Conservation (phyloP, 768 basidiomycete genomes). For the Suillus weaverae region DNA sequence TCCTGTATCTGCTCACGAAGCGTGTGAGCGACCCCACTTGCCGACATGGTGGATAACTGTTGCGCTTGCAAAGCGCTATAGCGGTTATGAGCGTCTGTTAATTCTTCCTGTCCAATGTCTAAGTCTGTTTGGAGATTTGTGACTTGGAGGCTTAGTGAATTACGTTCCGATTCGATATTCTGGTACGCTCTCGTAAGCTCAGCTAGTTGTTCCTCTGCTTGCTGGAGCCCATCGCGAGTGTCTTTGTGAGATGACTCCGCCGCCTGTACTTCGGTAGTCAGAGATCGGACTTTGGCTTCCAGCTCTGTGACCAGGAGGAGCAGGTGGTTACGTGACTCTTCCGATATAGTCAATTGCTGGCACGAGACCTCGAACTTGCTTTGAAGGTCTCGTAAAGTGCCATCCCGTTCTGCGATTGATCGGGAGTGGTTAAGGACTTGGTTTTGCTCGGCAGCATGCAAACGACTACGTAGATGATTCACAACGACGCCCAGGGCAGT, state of each 20-base stretch:
- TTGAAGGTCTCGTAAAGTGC: conserved; percentile 27
- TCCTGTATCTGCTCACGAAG: conserved; percentile 68
- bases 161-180: conserved; percentile 62
- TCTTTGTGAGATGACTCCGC: conserved; percentile 39
- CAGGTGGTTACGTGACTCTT: conserved; percentile 20
- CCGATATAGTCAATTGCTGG: conserved; percentile 37
- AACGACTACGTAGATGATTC: conserved; percentile 34
- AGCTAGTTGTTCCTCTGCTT: conserved; percentile 40
- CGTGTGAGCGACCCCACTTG: conserved; percentile 51
- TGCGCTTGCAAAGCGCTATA: conserved; percentile 64
- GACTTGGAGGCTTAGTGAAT: conserved; percentile 63
- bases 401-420: conserved; percentile 16
- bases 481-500: conserved; percentile 42
- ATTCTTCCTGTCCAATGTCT: conserved; percentile 48
- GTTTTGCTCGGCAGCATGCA: conserved; percentile 15
- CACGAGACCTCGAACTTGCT: conserved; percentile 33
- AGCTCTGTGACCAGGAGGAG: conserved; percentile 37
- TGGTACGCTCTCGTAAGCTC: conserved; percentile 50
- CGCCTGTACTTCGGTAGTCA: conserved; percentile 32
- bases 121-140: conserved; percentile 65
- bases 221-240: conserved; percentile 28
- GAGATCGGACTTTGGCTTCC: conserved; percentile 32
- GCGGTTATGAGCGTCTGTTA: conserved; percentile 56
- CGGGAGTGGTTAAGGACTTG: conserved; percentile 14
- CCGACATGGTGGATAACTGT: conserved; percentile 64